phyloP scores from a whole-genome alignment of 2,329 filamentous ascomycete genomes.

The Phialophora chinensis region DNA sequence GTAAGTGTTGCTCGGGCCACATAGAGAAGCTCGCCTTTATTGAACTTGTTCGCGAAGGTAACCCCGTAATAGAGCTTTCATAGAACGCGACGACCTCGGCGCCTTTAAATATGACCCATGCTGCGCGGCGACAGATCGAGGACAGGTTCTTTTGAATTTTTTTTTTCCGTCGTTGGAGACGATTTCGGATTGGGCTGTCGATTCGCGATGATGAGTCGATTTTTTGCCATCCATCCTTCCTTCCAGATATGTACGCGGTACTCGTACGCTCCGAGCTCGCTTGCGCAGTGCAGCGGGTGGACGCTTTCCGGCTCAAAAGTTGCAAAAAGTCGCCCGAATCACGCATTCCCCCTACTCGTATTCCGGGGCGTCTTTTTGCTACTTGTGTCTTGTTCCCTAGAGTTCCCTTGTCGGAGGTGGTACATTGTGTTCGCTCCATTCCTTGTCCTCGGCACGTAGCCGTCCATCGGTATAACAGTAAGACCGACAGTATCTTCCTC shows the following conservation, averaged over 20 bases:
- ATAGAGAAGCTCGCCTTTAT: no score
- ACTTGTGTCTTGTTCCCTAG: neutral
- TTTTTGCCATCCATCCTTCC: no score
- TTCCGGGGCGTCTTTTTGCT: neutral
- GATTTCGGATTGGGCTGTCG: neutral
- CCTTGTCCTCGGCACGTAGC: neutral
- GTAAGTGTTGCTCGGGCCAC: no score
- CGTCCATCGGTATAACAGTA: neutral
- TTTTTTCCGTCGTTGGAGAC: neutral
- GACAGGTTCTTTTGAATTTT: no score
- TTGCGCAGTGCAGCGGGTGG: neutral
- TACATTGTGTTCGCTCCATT: neutral
- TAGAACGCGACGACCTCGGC: no score
- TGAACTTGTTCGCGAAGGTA: no score
- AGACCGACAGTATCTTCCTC: no score
- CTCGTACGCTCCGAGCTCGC: neutral
- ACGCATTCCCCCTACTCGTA: neutral
- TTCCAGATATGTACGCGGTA: neutral
- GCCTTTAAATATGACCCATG: no score
- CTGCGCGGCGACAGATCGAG: no score
- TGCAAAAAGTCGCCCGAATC: neutral
- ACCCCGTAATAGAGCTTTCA: no score
- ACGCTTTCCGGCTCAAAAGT: neutral
- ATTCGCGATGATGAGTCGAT: no score
- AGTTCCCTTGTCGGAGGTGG: neutral